Base-by-base conservation (phyloP, 164 flowering plant genomes). In the Magnolia changhungtana region DNA sequence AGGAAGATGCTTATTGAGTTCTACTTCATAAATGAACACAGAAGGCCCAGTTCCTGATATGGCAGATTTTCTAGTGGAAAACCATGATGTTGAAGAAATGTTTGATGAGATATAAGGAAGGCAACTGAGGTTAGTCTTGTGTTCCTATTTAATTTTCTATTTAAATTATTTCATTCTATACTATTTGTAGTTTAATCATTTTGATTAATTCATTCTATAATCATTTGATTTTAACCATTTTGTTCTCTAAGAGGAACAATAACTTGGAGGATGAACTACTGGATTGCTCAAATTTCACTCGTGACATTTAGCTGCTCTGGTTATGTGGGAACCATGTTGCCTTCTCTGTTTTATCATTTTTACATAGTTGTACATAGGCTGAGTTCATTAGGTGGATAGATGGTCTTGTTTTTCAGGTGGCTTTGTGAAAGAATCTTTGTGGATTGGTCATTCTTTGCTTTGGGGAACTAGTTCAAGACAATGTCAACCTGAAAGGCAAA, bases 401-500 rank as follows among this genome's bases (percentile, higher is more conserved):
- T 23, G 24, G 24, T 23, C 24, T 23, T 23, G 24, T 23, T 23
- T 23, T 23, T 23, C 24, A 23, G 24, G 24, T 23, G 24, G 24
- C 24, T 23, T 23, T 23, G 24, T 23, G 0, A 23, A 23, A 23
- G 24, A 23, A 23, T 23, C 24, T 23, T 1, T 23, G 24, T 23
- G 1, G 1, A 23, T 23, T 23, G 24, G 24, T 23, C 24, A 1
- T 23, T 23, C 24, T 23, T 23, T 23, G 24, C 1, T 23, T 23
- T 23, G 98, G 98, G 75, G 86, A 87, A 75, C 82, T 90, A 70
- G 78, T 80, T 69, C 81, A 83, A 69, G 80, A 81, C 45, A 67
- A 61, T 49, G 71, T 71, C 71, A 85, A 82, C 75, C 59, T 79
- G 74, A 75, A 76, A 71, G 86, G 79, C 10, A 75, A 51, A 51